phyloP scores from a whole-genome alignment of 73 alveolate genomes.

The Halteria grandinella region DNA sequence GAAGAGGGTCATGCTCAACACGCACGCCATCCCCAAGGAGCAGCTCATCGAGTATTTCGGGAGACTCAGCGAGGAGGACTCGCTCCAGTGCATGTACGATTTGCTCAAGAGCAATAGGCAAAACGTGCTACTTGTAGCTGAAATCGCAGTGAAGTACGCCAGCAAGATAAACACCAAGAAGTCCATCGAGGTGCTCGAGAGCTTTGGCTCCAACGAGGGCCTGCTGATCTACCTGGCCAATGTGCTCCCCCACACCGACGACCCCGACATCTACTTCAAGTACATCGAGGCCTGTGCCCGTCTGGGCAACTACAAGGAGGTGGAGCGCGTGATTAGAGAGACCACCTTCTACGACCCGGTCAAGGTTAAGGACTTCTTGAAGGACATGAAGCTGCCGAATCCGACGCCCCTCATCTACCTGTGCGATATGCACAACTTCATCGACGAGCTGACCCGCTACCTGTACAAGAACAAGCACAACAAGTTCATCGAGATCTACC shows the following conservation, averaged over 20 bases:
- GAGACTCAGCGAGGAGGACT: constrained; percentile 89
- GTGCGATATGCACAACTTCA: constrained; percentile 98
- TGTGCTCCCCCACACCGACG: constrained; percentile 93
- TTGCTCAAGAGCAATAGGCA: constrained; percentile 93
- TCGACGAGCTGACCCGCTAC: constrained; percentile 98
- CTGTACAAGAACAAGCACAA: constrained; percentile 95
- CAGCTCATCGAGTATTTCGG: constrained; percentile 87
- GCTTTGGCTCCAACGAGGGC: constrained; percentile 94
- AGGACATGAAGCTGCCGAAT: constrained; percentile 95
- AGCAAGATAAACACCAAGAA: constrained; percentile 90
- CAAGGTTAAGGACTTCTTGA: constrained; percentile 98
- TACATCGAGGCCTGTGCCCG: constrained; percentile 99
- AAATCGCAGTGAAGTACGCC: constrained; percentile 91
- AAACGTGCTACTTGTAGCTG: constrained; percentile 94
- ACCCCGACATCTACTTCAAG: constrained; percentile 98
- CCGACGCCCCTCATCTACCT: constrained; percentile 99
- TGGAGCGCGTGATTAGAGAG: constrained; percentile 98
- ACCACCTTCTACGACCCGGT: constrained; percentile 94
- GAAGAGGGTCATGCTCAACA: constrained; percentile 95
- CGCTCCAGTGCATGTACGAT: constrained; percentile 90
- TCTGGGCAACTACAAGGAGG: constrained; percentile 97
- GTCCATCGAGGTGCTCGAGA: constrained; percentile 91
- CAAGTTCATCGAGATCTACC: constrained; percentile 97
- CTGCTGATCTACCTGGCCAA: constrained; percentile 92
- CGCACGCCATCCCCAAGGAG: constrained; percentile 92